These are phyloP conservation scores for Pogostemon cablin DNA, from an alignment of 257 asterid species.

Conservation along the genomic window DNA sequence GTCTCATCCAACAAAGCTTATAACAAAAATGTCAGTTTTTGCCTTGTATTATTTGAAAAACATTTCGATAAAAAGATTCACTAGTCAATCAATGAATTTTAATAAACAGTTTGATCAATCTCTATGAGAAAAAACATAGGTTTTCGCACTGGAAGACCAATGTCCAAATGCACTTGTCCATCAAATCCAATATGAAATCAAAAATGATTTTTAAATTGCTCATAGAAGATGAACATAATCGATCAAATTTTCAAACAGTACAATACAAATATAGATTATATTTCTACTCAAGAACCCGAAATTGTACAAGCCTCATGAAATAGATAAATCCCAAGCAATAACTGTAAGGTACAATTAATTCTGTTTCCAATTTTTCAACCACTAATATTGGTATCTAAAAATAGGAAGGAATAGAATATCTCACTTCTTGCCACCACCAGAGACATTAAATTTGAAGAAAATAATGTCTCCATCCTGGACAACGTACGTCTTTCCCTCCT, in stretches of 20 bases:
- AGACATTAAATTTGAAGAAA: constrained; percentile 94
- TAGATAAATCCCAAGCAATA: constrained; percentile 24
- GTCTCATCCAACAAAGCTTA: background rate
- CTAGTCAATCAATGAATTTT: no score
- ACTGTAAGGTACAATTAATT: constrained; percentile 31
- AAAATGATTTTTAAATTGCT: background rate
- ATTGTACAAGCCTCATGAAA: constrained; percentile 38
- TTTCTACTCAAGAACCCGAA: constrained; percentile 29
- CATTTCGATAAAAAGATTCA: no score
- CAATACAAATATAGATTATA: constrained; percentile 20
- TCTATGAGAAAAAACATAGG: no score
- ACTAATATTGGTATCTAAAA: constrained; percentile 32
- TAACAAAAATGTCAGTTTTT: background rate
- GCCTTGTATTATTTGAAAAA: no score
- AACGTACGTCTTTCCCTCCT: constrained; percentile 95
- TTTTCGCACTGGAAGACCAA: background rate
- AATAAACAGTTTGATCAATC: no score
- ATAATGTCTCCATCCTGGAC: constrained; percentile 95
- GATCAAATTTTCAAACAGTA: constrained; percentile 14
- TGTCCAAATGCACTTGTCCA: background rate
- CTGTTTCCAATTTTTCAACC: constrained; percentile 31
- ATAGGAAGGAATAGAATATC: constrained; percentile 27
- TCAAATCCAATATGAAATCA: background rate
- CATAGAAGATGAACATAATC: background rate
- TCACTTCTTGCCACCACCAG: constrained; percentile 98